Evolutionary conservation across 2,329 filamentous ascomycete species (phyloP).

Genomic region (Drechslerella stenobrocha): DNA sequence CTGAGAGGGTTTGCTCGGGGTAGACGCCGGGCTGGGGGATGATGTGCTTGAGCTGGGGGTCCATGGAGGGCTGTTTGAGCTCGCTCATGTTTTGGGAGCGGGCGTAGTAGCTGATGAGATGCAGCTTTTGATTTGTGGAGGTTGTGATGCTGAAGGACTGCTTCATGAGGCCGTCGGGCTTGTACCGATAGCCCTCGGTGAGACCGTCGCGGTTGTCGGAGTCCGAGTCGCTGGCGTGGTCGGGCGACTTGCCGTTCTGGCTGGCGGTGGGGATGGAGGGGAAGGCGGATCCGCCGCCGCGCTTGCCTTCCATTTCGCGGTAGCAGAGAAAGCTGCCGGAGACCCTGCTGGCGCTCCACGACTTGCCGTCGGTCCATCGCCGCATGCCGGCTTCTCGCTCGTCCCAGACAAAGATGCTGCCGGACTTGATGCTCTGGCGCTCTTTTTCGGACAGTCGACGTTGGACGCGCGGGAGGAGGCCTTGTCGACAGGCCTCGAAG

Average conservation of each 20-base stretch:
- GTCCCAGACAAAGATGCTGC: conserved; percentile 99
- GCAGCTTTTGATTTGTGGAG: conserved; percentile 82
- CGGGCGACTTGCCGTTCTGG: conserved; percentile 73
- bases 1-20: conserved; percentile 81
- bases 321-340: conserved; percentile 98
- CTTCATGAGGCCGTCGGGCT: conserved; percentile 97
- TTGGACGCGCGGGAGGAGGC: conserved; percentile 87
- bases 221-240: conserved; percentile 77
- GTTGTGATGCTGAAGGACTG: conserved; percentile 99
- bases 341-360: conserved; percentile 96
- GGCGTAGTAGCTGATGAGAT: conserved; percentile 96
- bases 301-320: conserved; percentile 97
- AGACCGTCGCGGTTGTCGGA: conserved; percentile 73
- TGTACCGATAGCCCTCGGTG: conserved; percentile 89
- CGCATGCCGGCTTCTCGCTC: conserved; percentile 98
- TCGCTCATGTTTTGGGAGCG: conserved; percentile 64
- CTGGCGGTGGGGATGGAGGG: conserved; percentile 59
- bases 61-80: conserved; percentile 77
- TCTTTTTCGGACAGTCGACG: conserved; percentile 94
- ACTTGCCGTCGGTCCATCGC: conserved; percentile 97
- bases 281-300: conserved; percentile 73
- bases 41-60: conserved; percentile 78
- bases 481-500: conserved; percentile 94
- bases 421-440: conserved; percentile 90
- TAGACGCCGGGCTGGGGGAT: conserved; percentile 92